Base-by-base conservation (phyloP, 352 stramenopile species). In the Thalassiosira livingstoniorum region DNA sequence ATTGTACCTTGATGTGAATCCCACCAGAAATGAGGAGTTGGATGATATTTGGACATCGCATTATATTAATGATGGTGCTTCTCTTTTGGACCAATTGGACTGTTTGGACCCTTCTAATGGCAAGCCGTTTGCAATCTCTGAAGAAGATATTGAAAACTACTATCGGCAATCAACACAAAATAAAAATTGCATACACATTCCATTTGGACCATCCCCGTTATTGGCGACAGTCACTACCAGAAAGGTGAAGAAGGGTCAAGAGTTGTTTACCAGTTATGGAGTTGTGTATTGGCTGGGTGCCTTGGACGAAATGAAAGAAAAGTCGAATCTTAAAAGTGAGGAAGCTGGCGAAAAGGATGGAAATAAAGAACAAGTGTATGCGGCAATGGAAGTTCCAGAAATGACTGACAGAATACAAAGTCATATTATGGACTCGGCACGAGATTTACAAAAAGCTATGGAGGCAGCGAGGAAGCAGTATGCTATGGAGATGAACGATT, bases 221-320 rank as follows among this genome's bases (percentile, higher is more conserved):
- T 43, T 86, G 35, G 85, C 79, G 1, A 79, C 75, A 27, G 61
- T 89, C n/a, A 89, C 82, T 23, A 91, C 85, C 10, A 86, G 78
- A 67, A 84, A 89, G 31, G 74, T 89, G 4, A 80, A 79, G 45
- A 87, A 91, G 64, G 78, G 78, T 15, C 62, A 91, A 57, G 85
- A 91, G 63, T 64, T 91, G 4, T 91, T 91, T 53, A 84, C 78
- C 0, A 78, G 51, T 27, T 91, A 91, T 78, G 85, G 85, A 47
- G 83, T 78, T 23, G 78, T 78, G 0, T 91, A 91, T 66, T 75
- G 57, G 35, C n/a, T 62, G 35, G 68, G 67, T 58, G 25, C 67
- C 35, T 60, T 70, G 3, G 64, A 74, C 23, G 51, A 7, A 54
- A 29, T 21, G 37, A 25, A 75, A 45, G 1, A 13, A 21, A 32